Evolutionary conservation across 257 asterid genomes (phyloP), one percentile per base, ranked within the genome.

Genomic region (Haberlea rhodopensis): DNA sequence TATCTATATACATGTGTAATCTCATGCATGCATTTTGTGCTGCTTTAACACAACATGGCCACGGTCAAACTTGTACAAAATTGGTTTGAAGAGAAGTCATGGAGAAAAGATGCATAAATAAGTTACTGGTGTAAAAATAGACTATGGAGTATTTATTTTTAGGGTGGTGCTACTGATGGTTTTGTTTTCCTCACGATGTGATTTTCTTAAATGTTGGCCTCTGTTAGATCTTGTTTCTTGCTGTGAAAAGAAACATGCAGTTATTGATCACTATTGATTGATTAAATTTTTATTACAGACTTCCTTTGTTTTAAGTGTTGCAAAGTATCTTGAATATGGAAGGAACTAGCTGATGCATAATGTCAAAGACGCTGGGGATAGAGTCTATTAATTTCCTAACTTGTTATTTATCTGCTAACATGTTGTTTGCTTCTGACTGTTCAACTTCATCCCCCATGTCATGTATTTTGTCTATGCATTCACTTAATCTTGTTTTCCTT

Each of bases 101-200:
- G 23, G 20, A 27, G 20, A 66, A 43, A 37, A 22, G 40, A 51
- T 40, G 23, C 45, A 57, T 51, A 43, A 49, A 31, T 9, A 27
- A 57, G 51, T 24, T 59, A 22, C 61, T 52, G 56, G 53, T 68
- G 32, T 37, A 63, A 27, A 16, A 45, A 32, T 31, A 54, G 34
- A 66, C 26, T 27, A 24, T 29, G 1, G 37, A 37, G 46, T 11
- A 10, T 70, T 45, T 52, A 18, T 19, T 70, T 57, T 48, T 24
- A 26, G 62, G 56, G 24, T 57, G 46, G 66, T 37, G 24, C 72
- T 54, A 24, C 72, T 64, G 60, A 37, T 60, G 49, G 31, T 60
- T 72, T 68, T 24, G 22, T 53, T 73, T 45, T 45, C 66, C 34
- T 43, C 21, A 5, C 24, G 8, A 48, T 66, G 29, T 15, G 66